phyloP scores from a whole-genome alignment of 306 rosid genomes.

The Quercus robur region DNA sequence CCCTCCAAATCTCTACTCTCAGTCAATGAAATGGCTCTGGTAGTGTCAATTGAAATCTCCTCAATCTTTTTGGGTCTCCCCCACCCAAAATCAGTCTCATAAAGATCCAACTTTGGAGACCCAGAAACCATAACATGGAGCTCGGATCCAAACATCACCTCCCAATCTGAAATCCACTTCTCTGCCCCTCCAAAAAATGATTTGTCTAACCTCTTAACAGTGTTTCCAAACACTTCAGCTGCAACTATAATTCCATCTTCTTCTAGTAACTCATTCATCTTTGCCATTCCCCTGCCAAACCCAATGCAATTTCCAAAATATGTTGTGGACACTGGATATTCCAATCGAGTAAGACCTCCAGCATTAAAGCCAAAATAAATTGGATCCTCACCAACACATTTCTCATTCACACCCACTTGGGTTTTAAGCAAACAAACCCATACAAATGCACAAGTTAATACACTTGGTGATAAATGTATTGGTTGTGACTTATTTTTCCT shows the following conservation, averaged over 20 bases:
- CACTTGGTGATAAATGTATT: constrained; percentile 36
- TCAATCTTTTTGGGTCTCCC: constrained; percentile 43
- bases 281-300: constrained; percentile 28
- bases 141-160: constrained; percentile 30
- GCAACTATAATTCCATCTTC: constrained; percentile 42
- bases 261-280: constrained; percentile 23
- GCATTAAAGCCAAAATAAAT: constrained; percentile 44
- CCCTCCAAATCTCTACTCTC: constrained; percentile 37
- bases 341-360: constrained; percentile 46
- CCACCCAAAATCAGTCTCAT: constrained; percentile 51
- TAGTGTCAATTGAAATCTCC: constrained; percentile 40
- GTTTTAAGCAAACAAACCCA: constrained; percentile 48
- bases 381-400: background rate
- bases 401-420: constrained; percentile 1
- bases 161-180: constrained; percentile 50
- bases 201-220: constrained; percentile 33
- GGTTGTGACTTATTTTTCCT: constrained; percentile 15
- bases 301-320: constrained; percentile 49
- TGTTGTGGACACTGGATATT: background rate
- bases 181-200: constrained; percentile 31
- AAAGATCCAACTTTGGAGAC: constrained; percentile 57
- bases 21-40: constrained; percentile 28
- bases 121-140: constrained; percentile 32
- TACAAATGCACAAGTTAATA: constrained; percentile 35
- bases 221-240: constrained; percentile 32